Evolutionary conservation across 2,329 filamentous ascomycete genomes (phyloP).

Genomic region (Xenoacremonium recifei): DNA sequence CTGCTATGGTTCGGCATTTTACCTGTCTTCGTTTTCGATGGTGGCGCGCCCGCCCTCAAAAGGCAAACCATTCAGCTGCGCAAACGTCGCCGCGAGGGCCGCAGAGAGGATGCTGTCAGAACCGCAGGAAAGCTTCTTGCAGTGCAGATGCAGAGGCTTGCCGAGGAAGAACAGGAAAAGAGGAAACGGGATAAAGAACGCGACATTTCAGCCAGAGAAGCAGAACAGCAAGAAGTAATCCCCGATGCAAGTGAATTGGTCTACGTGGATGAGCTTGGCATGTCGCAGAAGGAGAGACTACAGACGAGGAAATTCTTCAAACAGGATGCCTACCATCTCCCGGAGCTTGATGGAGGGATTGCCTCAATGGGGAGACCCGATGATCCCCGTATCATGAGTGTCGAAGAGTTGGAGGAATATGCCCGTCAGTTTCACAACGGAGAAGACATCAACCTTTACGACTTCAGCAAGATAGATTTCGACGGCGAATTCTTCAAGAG

Average conservation of each 20-base stretch:
- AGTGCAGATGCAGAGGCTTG: slow-evolving; percentile 87
- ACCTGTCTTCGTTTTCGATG: slow-evolving; percentile 97
- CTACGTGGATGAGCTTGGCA: slow-evolving; percentile 86
- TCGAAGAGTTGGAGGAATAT: slow-evolving; percentile 92
- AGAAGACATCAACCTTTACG: slow-evolving; percentile 88
- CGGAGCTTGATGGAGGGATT: slow-evolving; percentile 77
- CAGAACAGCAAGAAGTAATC: slow-evolving; percentile 63
- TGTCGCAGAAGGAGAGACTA: slow-evolving; percentile 73
- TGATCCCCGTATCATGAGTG: slow-evolving; percentile 93
- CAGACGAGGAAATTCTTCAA: slow-evolving; percentile 79
- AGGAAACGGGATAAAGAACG: slow-evolving; percentile 49
- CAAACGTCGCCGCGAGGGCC: slow-evolving; percentile 78
- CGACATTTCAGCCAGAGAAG: slow-evolving; percentile 36
- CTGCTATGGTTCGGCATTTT: slow-evolving; percentile 94
- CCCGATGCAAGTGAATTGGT: slow-evolving; percentile 70
- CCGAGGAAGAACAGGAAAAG: slow-evolving; percentile 78
- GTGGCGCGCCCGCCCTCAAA: slow-evolving; percentile 87
- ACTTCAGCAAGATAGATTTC: slow-evolving; percentile 98
- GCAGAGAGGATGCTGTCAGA: slow-evolving; percentile 86
- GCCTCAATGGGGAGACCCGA: slow-evolving; percentile 85
- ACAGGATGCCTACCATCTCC: slow-evolving; percentile 93
- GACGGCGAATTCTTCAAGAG: slow-evolving; percentile 94
- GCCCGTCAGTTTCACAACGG: slow-evolving; percentile 88
- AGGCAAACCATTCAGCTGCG: slow-evolving; percentile 82
- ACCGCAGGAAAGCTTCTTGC: slow-evolving; percentile 91